Percentiles rank a stretch among this genome's conserved stretches.
These are phyloP conservation scores for Candida loeiensis DNA, from an alignment of 805 yeast species.

Conservation along the genomic window DNA sequence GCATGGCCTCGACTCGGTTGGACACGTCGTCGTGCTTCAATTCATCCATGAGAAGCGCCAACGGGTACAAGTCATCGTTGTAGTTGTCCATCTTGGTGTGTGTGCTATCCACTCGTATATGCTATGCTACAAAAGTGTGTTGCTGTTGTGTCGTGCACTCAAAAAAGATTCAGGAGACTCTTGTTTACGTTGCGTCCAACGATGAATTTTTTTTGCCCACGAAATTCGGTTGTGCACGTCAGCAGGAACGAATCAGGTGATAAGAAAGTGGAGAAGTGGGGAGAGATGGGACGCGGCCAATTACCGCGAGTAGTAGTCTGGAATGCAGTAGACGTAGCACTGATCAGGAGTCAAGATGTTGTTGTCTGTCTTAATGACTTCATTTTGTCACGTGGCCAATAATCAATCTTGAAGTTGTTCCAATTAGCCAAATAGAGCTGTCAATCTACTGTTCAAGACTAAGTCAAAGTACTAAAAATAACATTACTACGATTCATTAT, in stretches of 20 bases:
- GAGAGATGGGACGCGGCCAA: no score
- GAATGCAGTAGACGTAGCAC: no score
- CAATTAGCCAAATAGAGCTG: no score
- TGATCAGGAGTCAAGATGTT: no score
- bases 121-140: slow-evolving; percentile 2
- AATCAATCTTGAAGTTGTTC: no score
- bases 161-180: slow-evolving; percentile 7
- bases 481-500: no score
- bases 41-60: slow-evolving; percentile 95
- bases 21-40: slow-evolving; percentile 94
- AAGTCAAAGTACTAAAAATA: no score
- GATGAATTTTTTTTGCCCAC: slow-evolving; percentile 8
- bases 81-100: slow-evolving; percentile 30
- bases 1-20: slow-evolving; percentile 92
- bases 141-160: slow-evolving; percentile 3
- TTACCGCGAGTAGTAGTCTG: no score
- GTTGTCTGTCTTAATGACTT: no score
- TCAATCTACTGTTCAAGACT: no score
- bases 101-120: neutral
- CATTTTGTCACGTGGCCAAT: no score
- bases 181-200: slow-evolving; percentile 9
- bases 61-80: slow-evolving; percentile 76
- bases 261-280: neutral
- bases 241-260: neutral
- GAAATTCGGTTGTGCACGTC: slow-evolving; percentile 8